These are phyloP conservation scores for Crithidia bombi DNA, from an alignment of 208 protist genomes.

Conservation along the genomic window DNA sequence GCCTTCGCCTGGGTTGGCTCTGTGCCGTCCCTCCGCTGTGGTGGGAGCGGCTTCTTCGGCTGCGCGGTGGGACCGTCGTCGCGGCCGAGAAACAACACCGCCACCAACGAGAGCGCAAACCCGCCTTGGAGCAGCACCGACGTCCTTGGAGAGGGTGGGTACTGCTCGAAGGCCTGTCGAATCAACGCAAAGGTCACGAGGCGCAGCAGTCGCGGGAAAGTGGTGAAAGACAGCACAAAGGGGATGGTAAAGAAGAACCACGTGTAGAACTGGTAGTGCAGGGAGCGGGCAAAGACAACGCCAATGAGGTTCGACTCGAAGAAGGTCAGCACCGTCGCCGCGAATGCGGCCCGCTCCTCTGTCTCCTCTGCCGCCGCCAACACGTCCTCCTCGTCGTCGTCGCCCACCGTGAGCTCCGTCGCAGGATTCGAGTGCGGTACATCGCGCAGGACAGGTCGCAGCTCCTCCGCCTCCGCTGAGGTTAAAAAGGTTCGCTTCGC, in stretches of 20 bases:
- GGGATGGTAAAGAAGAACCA: slow-evolving; percentile 93
- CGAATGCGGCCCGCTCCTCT: slow-evolving; percentile 20
- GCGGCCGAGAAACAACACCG: slow-evolving; percentile 47
- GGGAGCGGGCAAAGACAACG: slow-evolving; percentile 75
- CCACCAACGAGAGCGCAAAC: slow-evolving; percentile 45
- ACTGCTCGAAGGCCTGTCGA: slow-evolving; percentile 64
- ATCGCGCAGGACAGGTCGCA: slow-evolving; percentile 24
- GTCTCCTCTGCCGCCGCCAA: slow-evolving; percentile 15
- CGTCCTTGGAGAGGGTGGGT: slow-evolving; percentile 57
- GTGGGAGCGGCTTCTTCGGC: neutral
- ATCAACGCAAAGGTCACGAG: slow-evolving; percentile 46
- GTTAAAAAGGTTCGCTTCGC: slow-evolving; percentile 39
- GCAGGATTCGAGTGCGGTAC: too few relatives aligned
- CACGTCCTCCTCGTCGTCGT: slow-evolving; percentile 14
- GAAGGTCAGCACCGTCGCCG: slow-evolving; percentile 68
- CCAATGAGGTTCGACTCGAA: slow-evolving; percentile 93
- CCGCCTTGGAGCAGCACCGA: slow-evolving; percentile 51
- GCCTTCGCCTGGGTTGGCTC: too few relatives aligned
- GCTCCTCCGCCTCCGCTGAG: slow-evolving; percentile 3
- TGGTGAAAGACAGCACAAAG: slow-evolving; percentile 60
- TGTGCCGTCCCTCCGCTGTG: neutral
- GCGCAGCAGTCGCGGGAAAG: slow-evolving; percentile 38
- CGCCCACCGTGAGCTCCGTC: too few relatives aligned
- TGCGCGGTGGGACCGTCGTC: slow-evolving; percentile 23
- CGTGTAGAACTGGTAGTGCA: slow-evolving; percentile 96